phyloP scores from a whole-genome alignment of 1,284 basidiomycete species.

The Rhodotorula sp. region DNA sequence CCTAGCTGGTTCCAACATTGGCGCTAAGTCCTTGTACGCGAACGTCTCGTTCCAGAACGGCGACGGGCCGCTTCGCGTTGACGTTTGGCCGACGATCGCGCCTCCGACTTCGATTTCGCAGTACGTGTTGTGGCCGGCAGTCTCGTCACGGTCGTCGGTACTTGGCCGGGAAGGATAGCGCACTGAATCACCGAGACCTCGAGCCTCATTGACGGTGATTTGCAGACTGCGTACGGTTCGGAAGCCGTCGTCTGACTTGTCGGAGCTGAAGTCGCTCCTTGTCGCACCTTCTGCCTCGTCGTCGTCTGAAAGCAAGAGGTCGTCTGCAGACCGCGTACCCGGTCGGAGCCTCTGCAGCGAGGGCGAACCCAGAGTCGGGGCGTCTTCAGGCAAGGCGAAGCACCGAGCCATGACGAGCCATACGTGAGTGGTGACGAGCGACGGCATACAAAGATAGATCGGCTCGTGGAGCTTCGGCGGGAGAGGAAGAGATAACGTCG shows the following conservation, averaged over 20 bases:
- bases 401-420: constrained; percentile 42
- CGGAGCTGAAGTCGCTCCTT: background rate
- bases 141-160: constrained; percentile 4
- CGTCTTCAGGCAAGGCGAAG: constrained; percentile 33
- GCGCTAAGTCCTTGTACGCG: constrained; percentile 41
- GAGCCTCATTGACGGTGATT: constrained; percentile 35
- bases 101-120: constrained; percentile 45
- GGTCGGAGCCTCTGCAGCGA: background rate
- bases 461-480: constrained; percentile 10
- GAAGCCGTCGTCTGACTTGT: constrained; percentile 20
- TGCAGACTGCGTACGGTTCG: constrained; percentile 31
- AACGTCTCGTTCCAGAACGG: constrained; percentile 71
- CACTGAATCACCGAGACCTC: constrained; percentile 25
- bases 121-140: constrained; percentile 21
- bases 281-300: background rate
- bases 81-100: constrained; percentile 64
- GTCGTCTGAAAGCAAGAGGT: background rate
- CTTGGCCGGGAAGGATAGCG: constrained; percentile 3
- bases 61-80: constrained; percentile 62
- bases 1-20: constrained; percentile 28
- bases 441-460: constrained; percentile 36
- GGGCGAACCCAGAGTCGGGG: background rate
- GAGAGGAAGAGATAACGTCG: background rate
- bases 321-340: background rate
- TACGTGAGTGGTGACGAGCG: constrained; percentile 38